Base-by-base conservation (phyloP, 2,329 filamentous ascomycete genomes). In the Fusarium pininemorale region DNA sequence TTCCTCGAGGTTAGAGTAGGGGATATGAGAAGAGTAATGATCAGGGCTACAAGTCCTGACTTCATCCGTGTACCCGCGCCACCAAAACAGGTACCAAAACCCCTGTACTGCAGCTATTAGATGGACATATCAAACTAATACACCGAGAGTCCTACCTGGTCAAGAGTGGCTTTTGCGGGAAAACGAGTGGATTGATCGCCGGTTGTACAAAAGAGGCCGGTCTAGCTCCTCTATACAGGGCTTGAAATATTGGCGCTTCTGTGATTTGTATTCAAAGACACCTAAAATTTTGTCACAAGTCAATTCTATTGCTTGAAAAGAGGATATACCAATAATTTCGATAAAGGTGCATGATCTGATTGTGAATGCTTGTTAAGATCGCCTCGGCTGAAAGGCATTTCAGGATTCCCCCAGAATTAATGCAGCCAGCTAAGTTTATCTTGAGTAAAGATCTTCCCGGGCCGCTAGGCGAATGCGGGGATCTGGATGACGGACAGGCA, bases 401-500 rank as follows among this genome's bases (percentile, higher is more conserved):
- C n/a, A 51, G 42, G 42, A 35, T 38, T 58, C 56, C 51, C 35
- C 61, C 35, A 47, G 35, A 42, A 59, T 67, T 51, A 69, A 55
- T 59, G 26, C 50, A 73, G 39, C 53, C 22, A 62, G 37, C 24
- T 35, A 65, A 44, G 42, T 32, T 57, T 53, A 70, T 73, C 70
- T 62, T 54, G 35, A 69, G 47, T 38, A 59, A 60, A 69, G 70
- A 73, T 72, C 69, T 35, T 45, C 69, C 30, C 56, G 50, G 65
- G 48, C 64, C 64, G 63, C 57, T 48, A 58, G 63, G 54, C 56
- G 41, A 63, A 47, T 66, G 64, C 54, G 64, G 70, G 58, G 69
- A 51, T 58, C n/a, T 53, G 64, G 38, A 63, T 51, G 56, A 57
- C 53, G 32, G 56, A 53, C 56, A 63, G 44, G 32, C n/a, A 51